Conservation (phyloP, 768 basidiomycete genomes). For the Psilocybe azurescens region DNA sequence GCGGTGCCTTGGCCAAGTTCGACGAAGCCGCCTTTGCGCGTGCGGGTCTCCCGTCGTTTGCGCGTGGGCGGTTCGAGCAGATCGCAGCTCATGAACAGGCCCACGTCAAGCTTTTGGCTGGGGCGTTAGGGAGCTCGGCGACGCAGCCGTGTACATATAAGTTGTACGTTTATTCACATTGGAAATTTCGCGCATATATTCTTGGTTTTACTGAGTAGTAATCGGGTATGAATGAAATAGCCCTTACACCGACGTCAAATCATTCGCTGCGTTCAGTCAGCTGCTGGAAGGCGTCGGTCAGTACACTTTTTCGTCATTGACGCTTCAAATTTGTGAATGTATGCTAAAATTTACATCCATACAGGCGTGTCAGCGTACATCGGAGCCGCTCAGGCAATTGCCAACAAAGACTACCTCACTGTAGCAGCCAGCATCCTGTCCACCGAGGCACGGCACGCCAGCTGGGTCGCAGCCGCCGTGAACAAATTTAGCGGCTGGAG, state of each 20-base stretch:
- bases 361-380: constrained; percentile 54
- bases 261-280: constrained; percentile 54
- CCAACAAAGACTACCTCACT: constrained; percentile 48
- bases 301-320: background rate
- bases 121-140: constrained; percentile 50
- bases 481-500: constrained; percentile 53
- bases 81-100: constrained; percentile 55
- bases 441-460: constrained; percentile 63
- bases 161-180: constrained; percentile 45
- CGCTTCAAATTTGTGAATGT: background rate
- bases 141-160: constrained; percentile 61
- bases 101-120: constrained; percentile 50
- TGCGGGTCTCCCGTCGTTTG: constrained; percentile 51
- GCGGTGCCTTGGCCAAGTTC: constrained; percentile 46
- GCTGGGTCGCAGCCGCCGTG: constrained; percentile 56
- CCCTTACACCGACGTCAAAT: constrained; percentile 53
- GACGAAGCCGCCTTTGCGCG: constrained; percentile 47
- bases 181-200: background rate
- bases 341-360: background rate
- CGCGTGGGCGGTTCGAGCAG: constrained; percentile 53
- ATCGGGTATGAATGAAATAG: constrained; percentile 25
- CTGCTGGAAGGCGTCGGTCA: constrained; percentile 60
- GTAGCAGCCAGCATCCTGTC: constrained; percentile 62
- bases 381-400: constrained; percentile 57
- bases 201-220: background rate